Base-by-base conservation (phyloP, 805 yeast genomes). In the Yarrowia sp. region DNA sequence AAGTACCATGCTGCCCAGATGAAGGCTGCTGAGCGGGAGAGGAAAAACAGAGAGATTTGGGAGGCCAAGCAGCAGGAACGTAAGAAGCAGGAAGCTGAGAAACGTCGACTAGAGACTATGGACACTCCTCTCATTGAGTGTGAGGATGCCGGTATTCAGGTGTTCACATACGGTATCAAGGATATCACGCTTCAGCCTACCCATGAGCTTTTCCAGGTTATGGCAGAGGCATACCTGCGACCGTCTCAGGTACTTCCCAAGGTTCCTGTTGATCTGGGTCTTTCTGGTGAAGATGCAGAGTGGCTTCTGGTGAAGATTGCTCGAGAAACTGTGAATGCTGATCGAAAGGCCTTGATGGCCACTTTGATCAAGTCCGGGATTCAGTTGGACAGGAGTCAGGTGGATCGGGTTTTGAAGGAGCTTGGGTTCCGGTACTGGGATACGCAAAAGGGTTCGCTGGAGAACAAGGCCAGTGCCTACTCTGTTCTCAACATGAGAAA, bases 401-500 rank as follows among this genome's bases (percentile, higher is more conserved):
- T 38, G 10, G 22, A 38, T 15, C 22, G 39, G 22, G 13, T 38
- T 18, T 15, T 51, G 60, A 14, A 22, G 22, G 60, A 44, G 4
- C 8, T 51, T n/a, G 60, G 60, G 6, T 33, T 51, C 7, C 7
- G 60, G n/a, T 51, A 51, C 22, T 51, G 60, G 60, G 60, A 51
- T 11, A 22, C 22, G n/a, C 36, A 35, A 13, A 51, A 51, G 36
- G 60, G 60, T 2, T 38, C 44, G n/a, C 22, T 15, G 5, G 15
- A 4, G 22, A 38, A 51, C 44, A 51, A 38, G 35, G 35, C 36
- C 13, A 51, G 60, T 38, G 60, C 60, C 1, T 51, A 51, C 36
- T 51, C 60, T 10, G 44, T 38, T 8, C 44, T 51, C 18, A 51
- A 51, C 44, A 51, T 17, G 60, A 38, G 13, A 2, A 14, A 22